Conservation (phyloP, 345 rosid species). For the Arabidopsis arenosa region DNA sequence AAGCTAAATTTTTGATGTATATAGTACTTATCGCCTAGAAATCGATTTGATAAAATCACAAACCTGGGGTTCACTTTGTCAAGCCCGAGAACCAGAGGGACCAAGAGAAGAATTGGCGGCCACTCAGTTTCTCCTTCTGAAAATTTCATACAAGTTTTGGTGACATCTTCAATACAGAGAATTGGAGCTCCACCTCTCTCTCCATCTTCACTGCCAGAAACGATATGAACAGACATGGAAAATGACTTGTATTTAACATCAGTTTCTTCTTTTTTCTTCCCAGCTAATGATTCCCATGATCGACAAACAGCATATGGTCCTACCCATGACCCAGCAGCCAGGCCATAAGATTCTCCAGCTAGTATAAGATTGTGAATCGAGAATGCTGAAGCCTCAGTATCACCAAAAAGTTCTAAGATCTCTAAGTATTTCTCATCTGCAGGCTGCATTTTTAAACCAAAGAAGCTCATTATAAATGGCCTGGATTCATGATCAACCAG, state of each 20-base stretch:
- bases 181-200: constrained; percentile 98
- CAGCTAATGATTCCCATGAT: constrained; percentile 79
- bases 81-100: constrained; percentile 98
- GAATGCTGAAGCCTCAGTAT: constrained; percentile 69
- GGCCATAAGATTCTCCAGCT: constrained; percentile 85
- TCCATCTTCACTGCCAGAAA: constrained; percentile 96
- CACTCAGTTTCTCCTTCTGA: constrained; percentile 69
- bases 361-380: constrained; percentile 90
- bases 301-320: constrained; percentile 99
- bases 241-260: constrained; percentile 45
- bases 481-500: constrained; percentile 15
- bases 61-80: constrained; percentile 92
- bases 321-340: constrained; percentile 99
- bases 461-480: constrained; percentile 52
- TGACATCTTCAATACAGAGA: constrained; percentile 82
- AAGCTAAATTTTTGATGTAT: constrained; percentile 45
- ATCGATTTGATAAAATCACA: constrained; percentile 55
- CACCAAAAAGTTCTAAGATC: constrained; percentile 83
- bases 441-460: constrained; percentile 83
- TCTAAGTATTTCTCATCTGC: constrained; percentile 67
- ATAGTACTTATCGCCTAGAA: constrained; percentile 65
- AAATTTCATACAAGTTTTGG: constrained; percentile 67
- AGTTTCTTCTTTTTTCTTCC: constrained; percentile 54
- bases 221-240: constrained; percentile 88
- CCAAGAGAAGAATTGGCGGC: constrained; percentile 85